These are phyloP conservation scores for Torulaspora globosa DNA, from an alignment of 1,139 yeast genomes.

Conservation along the genomic window DNA sequence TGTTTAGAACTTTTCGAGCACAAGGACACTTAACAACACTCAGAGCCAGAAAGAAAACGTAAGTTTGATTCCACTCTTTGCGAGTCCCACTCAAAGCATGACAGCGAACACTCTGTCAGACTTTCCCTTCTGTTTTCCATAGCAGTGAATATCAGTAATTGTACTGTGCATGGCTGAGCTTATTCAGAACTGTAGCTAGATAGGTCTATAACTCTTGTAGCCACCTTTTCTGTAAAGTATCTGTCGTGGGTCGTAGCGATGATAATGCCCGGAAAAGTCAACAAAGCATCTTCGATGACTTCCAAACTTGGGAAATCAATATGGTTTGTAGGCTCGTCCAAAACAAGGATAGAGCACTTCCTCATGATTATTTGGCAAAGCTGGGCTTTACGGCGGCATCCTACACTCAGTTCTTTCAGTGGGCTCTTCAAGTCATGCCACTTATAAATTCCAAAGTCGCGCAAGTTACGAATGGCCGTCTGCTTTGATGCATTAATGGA, in stretches of 20 bases:
- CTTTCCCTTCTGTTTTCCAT: no score
- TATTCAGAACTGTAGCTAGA: conserved; percentile 10
- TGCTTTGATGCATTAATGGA: conserved; percentile 16
- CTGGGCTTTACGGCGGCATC: conserved; percentile 20
- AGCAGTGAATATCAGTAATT: not conserved
- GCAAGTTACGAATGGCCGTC: conserved; percentile 16
- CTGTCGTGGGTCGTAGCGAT: conserved; percentile 20
- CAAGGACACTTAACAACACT: no score
- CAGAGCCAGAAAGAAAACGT: no score
- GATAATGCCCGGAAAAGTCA: conserved; percentile 18
- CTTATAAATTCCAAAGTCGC: conserved; percentile 17
- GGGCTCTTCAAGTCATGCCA: conserved; percentile 20
- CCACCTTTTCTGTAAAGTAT: conserved; percentile 18
- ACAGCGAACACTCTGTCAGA: no score
- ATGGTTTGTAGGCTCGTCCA: conserved; percentile 21
- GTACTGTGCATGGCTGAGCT: not conserved
- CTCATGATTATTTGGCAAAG: conserved; percentile 20
- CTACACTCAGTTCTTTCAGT: conserved; percentile 15
- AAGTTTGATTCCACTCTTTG: no score
- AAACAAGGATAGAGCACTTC: conserved; percentile 16
- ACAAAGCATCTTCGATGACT: conserved; percentile 16
- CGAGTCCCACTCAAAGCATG: no score
- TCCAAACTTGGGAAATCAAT: conserved; percentile 20
- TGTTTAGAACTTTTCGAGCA: no score
- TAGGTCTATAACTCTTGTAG: conserved; percentile 16